Base-by-base conservation (phyloP, 805 yeast species). In the Pichia thaimueangensis region DNA sequence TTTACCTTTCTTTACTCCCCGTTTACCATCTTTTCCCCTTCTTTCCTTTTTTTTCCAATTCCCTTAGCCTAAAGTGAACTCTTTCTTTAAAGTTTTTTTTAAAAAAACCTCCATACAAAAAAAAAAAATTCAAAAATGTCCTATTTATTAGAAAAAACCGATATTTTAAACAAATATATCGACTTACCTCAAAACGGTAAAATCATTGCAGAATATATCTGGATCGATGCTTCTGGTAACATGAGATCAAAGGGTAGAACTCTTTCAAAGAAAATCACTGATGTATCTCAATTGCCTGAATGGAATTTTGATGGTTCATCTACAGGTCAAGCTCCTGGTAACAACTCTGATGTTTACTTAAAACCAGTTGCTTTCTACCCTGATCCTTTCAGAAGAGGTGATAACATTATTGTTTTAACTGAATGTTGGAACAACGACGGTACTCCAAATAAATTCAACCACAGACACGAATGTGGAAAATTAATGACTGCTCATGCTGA, bases 251-350 rank as follows among this genome's bases (percentile, higher is more conserved):
- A 93, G 74, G 88, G 96, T 70, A 85, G 82, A 69, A 93, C 98
- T 45, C 71, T 93, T 53, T 59, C 58, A 58, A 77, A 79, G 68
- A 73, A 69, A 59, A 83, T 93, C 42, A 60, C 76, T 35, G 71
- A 83, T 29, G 70, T 87, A 42, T 91, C 84, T 49, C 95, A 93
- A 62, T 75, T 93, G 57, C 97, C 97, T 54, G 96, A 91, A 70
- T 93, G 98, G 98, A 93, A 93, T 76, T 93, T 93, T 59, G 98
- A 93, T 67, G 98, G 98, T 69, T 89, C 97, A 34, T 89, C 97
- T 27, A 93, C 98, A 41, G 88, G 84, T 56, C 98, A 93, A 74
- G 97, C 98, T 43, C 97, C 97, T 59, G 98, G 98, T 56, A 81
- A 85, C 67, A 89, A 93, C 73, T 88, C 97, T 35, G 98, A 93